These are phyloP conservation scores for Raphanus hybrid DNA, from an alignment of 441 rosid genomes.

Conservation along the genomic window DNA sequence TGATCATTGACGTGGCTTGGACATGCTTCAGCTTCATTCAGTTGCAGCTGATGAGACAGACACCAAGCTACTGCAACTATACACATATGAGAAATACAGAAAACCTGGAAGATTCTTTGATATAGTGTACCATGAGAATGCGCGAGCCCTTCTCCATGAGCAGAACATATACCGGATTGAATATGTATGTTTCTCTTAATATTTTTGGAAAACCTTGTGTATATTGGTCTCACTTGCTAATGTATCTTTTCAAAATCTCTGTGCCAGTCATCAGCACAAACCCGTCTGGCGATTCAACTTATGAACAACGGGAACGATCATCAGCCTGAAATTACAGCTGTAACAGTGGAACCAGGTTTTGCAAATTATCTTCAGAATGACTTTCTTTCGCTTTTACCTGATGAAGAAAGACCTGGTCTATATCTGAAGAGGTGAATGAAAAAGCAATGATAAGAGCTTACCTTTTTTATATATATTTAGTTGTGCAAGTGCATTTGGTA, in stretches of 20 bases:
- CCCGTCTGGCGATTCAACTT: slow-evolving; percentile 75
- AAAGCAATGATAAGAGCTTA: slow-evolving; percentile 1
- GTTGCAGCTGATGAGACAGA: slow-evolving; percentile 84
- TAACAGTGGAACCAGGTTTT: slow-evolving; percentile 87
- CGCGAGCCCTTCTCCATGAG: slow-evolving; percentile 82
- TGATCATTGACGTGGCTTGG: slow-evolving; percentile 13
- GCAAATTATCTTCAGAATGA: slow-evolving; percentile 77
- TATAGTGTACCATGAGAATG: slow-evolving; percentile 78
- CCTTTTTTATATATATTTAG: background rate
- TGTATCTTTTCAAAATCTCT: slow-evolving; percentile 16
- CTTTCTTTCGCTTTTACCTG: slow-evolving; percentile 65
- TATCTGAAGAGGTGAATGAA: slow-evolving; percentile 67
- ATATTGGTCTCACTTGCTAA: slow-evolving; percentile 11
- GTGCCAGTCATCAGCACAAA: slow-evolving; percentile 71
- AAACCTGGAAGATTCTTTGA: slow-evolving; percentile 73
- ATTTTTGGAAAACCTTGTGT: background rate
- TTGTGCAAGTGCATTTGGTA: slow-evolving; percentile 28
- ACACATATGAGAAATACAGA: slow-evolving; percentile 80
- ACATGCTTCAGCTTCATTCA: slow-evolving; percentile 74
- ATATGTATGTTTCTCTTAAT: slow-evolving; percentile 63
- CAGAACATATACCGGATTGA: slow-evolving; percentile 87
- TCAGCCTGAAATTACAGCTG: slow-evolving; percentile 91
- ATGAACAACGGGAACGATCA: slow-evolving; percentile 87
- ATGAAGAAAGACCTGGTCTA: slow-evolving; percentile 65
- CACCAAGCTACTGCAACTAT: slow-evolving; percentile 82